Conservation (phyloP, 257 asterid species). For the Solanum infundibuliforme region DNA sequence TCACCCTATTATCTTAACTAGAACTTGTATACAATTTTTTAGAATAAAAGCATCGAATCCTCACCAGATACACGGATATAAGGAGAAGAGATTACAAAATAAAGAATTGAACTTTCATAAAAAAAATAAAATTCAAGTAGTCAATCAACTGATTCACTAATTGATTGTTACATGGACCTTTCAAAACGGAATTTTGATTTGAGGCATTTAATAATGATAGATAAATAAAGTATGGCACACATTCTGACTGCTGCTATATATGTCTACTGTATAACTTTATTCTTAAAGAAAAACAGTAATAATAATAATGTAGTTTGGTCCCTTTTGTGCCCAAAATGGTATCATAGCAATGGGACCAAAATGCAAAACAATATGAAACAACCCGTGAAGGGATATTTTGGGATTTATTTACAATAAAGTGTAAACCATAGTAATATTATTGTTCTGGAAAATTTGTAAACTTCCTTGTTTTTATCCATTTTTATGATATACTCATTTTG, state of each 20-base stretch:
- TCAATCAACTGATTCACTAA: too few relatives aligned
- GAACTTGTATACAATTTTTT: not conserved
- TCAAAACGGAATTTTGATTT: not conserved
- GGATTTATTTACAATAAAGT: not conserved
- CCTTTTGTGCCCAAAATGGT: not conserved
- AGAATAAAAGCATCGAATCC: not conserved
- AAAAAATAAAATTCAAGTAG: too few relatives aligned
- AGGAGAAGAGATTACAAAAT: not conserved
- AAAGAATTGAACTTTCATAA: too few relatives aligned
- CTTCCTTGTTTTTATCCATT: not conserved
- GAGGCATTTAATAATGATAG: not conserved
- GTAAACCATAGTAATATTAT: not conserved
- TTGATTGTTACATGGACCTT: not conserved
- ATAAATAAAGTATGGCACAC: not conserved
- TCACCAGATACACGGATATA: fast-evolving
- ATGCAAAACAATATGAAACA: not conserved
- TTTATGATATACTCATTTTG: not conserved
- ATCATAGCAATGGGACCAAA: slow-evolving; percentile 8
- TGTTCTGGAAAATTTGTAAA: not conserved
- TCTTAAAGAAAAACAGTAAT: not conserved
- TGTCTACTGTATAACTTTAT: not conserved
- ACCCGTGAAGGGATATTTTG: slow-evolving; percentile 32
- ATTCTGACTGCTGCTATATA: not conserved
- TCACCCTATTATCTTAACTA: not conserved
- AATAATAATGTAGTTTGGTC: not conserved